Percentiles rank a stretch among this genome's conserved stretches.
Conservation (phyloP, 441 rosid species). For the Pelargonium myrrhifolium region DNA sequence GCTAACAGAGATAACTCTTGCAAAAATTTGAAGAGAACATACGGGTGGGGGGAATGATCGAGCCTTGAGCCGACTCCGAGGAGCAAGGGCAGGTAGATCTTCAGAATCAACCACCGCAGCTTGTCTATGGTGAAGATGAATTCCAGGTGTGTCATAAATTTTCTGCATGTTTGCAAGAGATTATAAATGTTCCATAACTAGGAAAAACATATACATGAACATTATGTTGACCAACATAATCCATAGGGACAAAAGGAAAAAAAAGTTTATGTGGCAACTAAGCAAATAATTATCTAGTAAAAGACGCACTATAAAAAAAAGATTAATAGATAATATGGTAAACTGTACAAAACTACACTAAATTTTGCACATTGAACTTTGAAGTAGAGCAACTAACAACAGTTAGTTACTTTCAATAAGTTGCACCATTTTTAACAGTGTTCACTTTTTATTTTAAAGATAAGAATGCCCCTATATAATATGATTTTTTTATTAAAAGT, state of each 20-base stretch:
- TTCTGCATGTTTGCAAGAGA: slow-evolving; percentile 35
- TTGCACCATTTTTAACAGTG: too few relatives aligned
- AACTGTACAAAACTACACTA: too few relatives aligned
- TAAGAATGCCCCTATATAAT: too few relatives aligned
- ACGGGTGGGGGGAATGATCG: slow-evolving; percentile 48
- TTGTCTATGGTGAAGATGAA: slow-evolving; percentile 95
- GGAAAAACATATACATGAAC: not conserved
- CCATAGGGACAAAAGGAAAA: not conserved
- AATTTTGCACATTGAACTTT: too few relatives aligned
- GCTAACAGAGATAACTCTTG: not conserved
- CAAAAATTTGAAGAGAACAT: slow-evolving; percentile 24
- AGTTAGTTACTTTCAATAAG: too few relatives aligned
- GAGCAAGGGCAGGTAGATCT: slow-evolving; percentile 91
- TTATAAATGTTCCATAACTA: not conserved
- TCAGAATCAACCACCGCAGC: slow-evolving; percentile 83
- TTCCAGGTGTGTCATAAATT: slow-evolving; percentile 87
- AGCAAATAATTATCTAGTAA: too few relatives aligned
- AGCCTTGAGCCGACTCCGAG: slow-evolving; percentile 77
- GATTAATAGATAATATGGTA: too few relatives aligned
- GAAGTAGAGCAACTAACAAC: too few relatives aligned
- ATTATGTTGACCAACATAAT: not conserved
- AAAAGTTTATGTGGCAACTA: not conserved
- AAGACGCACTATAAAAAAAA: too few relatives aligned
- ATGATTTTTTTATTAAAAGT: too few relatives aligned
- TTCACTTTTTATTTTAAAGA: too few relatives aligned